Percentiles rank a stretch among this genome's conserved stretches.
phyloP scores from a whole-genome alignment of 768 basidiomycete genomes.

The Cantharellus anzutake region DNA sequence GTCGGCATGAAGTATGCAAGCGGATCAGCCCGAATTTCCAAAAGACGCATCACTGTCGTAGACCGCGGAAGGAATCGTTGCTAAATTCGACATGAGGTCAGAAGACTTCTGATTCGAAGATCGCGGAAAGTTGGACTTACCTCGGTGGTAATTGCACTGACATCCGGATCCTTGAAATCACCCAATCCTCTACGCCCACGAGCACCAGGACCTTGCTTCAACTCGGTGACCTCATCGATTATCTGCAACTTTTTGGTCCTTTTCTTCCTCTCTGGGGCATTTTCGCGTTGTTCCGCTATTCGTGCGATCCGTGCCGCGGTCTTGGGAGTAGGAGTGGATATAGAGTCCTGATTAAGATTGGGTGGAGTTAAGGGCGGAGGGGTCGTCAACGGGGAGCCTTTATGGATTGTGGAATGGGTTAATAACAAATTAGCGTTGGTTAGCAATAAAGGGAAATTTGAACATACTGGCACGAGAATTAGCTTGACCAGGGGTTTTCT shows the following conservation, averaged over 20 bases:
- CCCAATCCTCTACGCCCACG: slow-evolving; percentile 38
- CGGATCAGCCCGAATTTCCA: slow-evolving; percentile 74
- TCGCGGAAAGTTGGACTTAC: slow-evolving; percentile 9
- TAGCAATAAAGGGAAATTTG: too few relatives aligned
- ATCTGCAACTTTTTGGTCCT: slow-evolving; percentile 67
- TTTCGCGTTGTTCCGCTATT: slow-evolving; percentile 20
- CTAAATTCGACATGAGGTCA: slow-evolving; percentile 4
- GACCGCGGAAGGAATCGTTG: slow-evolving; percentile 79
- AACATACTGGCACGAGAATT: slow-evolving; percentile 34
- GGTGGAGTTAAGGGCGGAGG: slow-evolving; percentile 42
- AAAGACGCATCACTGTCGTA: slow-evolving; percentile 62
- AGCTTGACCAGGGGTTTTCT: slow-evolving; percentile 40
- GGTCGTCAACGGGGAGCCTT: slow-evolving; percentile 43
- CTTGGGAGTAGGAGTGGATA: slow-evolving; percentile 21
- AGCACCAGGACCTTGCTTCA: slow-evolving; percentile 41
- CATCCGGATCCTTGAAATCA: slow-evolving; percentile 33
- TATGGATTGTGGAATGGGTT: slow-evolving; percentile 51
- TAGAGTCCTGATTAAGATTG: slow-evolving; percentile 7
- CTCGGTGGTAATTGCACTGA: slow-evolving; percentile 54
- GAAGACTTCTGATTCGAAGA: neutral
- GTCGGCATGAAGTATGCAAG: slow-evolving; percentile 73
- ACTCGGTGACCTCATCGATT: slow-evolving; percentile 78
- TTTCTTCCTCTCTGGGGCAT: slow-evolving; percentile 28
- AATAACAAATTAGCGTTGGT: slow-evolving; percentile 28
- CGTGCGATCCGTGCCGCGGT: slow-evolving; percentile 21